Evolutionary conservation across 805 yeast genomes (phyloP).

Genomic region (Saccharomycopsis vini): DNA sequence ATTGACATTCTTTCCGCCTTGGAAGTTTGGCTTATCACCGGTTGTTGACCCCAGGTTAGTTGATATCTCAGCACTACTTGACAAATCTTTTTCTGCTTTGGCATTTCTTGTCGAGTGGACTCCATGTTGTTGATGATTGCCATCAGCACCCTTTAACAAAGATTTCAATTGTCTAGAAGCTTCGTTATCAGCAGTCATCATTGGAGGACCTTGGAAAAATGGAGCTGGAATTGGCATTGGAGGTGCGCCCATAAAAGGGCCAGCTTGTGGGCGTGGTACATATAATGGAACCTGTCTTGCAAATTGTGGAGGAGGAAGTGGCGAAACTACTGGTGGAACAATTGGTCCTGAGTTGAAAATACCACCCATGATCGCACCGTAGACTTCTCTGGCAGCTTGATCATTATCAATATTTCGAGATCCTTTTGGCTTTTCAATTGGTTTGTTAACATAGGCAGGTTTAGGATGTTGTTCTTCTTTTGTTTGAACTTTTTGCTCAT

Average conservation of each 20-base stretch:
- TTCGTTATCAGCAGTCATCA: constrained; percentile 1
- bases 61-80: no score
- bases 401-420: constrained; percentile 12
- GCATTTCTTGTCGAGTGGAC: background rate
- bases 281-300: background rate
- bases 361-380: constrained; percentile 17
- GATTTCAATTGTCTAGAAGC: constrained; percentile 12
- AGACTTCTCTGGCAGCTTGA: constrained; percentile 17
- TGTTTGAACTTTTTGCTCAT: constrained; percentile 11
- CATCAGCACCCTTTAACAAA: constrained; percentile 9
- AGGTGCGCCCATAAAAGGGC: background rate
- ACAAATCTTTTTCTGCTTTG: no score
- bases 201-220: background rate
- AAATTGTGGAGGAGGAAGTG: constrained; percentile 18
- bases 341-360: constrained; percentile 20
- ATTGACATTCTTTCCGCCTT: background rate
- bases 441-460: background rate
- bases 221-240: constrained; percentile 16
- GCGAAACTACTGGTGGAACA: constrained; percentile 20
- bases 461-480: constrained; percentile 11
- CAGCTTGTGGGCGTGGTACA: background rate
- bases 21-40: background rate
- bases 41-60: no score
- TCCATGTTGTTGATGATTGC: background rate
- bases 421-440: background rate